Percentiles rank a stretch among this genome's conserved stretches.
Evolutionary conservation across 2,329 filamentous ascomycete species (phyloP).

Genomic region (Colletotrichum spaethianum): DNA sequence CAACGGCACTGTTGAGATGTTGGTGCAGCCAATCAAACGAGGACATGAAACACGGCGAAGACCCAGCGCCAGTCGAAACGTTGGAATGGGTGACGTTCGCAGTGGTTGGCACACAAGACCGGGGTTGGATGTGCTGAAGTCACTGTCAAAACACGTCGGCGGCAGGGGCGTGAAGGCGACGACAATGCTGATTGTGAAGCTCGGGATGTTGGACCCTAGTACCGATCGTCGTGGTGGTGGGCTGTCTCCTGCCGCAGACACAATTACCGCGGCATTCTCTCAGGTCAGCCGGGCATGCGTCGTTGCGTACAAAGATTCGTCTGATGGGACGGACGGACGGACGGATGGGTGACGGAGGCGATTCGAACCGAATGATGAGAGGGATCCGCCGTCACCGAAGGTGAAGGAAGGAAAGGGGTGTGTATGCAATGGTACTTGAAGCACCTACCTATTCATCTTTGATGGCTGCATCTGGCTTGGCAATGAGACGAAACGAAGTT

Average conservation of each 20-base stretch:
- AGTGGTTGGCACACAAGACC: background rate
- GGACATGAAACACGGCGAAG: background rate
- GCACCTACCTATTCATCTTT: background rate
- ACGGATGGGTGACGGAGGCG: background rate
- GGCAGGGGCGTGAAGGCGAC: slow-evolving; percentile 12
- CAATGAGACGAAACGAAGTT: slow-evolving; percentile 10
- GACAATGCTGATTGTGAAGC: slow-evolving; percentile 7
- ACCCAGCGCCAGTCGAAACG: background rate
- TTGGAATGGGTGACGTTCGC: background rate
- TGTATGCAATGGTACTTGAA: background rate
- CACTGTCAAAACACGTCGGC: background rate
- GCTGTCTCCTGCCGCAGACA: slow-evolving; percentile 10
- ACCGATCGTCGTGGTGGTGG: background rate
- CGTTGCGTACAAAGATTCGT: slow-evolving; percentile 1
- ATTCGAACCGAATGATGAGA: background rate
- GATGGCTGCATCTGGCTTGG: background rate
- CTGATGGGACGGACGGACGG: slow-evolving; percentile 2
- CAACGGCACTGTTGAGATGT: background rate
- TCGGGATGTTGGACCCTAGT: background rate
- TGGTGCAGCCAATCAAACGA: slow-evolving; percentile 1
- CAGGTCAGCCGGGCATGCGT: background rate
- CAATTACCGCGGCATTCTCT: slow-evolving; percentile 11
- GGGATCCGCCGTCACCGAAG: slow-evolving; percentile 1
- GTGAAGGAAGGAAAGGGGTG: background rate
- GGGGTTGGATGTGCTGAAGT: background rate